Evolutionary conservation across 768 basidiomycete genomes (phyloP), one percentile per base, ranked within the genome.

Genomic region (Pisolithus tinctorius): DNA sequence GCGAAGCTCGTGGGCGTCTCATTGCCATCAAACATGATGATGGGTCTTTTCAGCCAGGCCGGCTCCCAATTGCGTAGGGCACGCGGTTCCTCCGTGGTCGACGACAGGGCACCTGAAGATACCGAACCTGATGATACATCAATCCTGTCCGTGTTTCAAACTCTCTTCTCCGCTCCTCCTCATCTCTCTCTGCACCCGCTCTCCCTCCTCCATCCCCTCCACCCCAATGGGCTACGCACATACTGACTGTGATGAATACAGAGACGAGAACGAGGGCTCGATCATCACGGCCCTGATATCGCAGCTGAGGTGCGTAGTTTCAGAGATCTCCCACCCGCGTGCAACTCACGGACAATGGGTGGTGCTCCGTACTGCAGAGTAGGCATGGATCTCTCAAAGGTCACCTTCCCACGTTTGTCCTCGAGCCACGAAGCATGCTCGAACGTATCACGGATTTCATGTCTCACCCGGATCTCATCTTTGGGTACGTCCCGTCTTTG

Each of bases 391-490:
- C 83, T 97, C 52, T 85, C 83, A 57, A 87, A 92, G 70, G 93
- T 98, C 55, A 93, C 92, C 14, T 88, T 93, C 67, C 92, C 91
- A 37, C 86, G 0, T 99, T 98, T 62, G 95, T 99, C 0, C 82
- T 99, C 52, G 95, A 99, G 71, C 96, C 96, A 5, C 76, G 96
- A 63, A 93, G 90, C 60, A 92, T 97, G 88, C 81, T 97, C 45
- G 96, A 99, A 74, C 84, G 96, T 58, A 95, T 99, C 61, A 98
- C 96, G 31, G 95, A 99, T 74, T 99, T 99, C 71, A 94, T 98
- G 86, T 87, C 93, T 51, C 96, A 98, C 70, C 93, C 96, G 29
- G 94, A 99, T 72, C 84, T 98, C 64, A 81, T 97, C 61, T 95
- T 95, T 71, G 90, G 91, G 92, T 83, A 69, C 69, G 88, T 75